Evolutionary conservation across 176 grass and related monocot species (phyloP).

Genomic region (Pharus latifolius): DNA sequence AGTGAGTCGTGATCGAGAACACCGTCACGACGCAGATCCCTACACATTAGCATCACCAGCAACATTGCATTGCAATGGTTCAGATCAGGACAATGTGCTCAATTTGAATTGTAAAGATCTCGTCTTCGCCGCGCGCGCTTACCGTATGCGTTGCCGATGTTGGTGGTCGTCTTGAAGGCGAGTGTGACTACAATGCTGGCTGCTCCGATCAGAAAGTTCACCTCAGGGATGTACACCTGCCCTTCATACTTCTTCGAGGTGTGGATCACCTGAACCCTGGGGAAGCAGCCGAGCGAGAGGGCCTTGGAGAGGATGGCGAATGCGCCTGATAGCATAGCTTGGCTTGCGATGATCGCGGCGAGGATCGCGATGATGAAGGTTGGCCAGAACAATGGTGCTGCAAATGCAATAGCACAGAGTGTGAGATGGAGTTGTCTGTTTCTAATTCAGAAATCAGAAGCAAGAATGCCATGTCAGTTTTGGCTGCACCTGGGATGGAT

Average conservation of each 20-base stretch:
- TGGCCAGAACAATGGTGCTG: constrained; percentile 55
- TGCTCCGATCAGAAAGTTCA: constrained; percentile 70
- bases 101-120: not conserved
- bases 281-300: constrained; percentile 61
- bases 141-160: constrained; percentile 73
- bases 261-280: constrained; percentile 63
- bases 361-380: constrained; percentile 60
- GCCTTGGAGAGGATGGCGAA: constrained; percentile 77
- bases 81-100: not conserved
- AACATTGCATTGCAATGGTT: not conserved
- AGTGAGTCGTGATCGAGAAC: constrained; percentile 60
- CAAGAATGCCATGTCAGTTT: not conserved
- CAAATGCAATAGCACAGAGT: not conserved
- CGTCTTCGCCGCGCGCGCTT: not conserved
- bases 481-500: constrained; percentile 59
- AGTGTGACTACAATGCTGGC: constrained; percentile 52
- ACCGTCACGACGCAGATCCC: constrained; percentile 61
- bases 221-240: constrained; percentile 80
- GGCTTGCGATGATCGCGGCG: constrained; percentile 79
- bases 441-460: not conserved
- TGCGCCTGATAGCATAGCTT: constrained; percentile 70
- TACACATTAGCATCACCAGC: not conserved
- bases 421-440: not conserved
- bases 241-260: constrained; percentile 65
- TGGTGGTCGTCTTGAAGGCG: constrained; percentile 49